Base-by-base conservation (phyloP, 345 rosid species). In the Eucalyptus shirleyi region DNA sequence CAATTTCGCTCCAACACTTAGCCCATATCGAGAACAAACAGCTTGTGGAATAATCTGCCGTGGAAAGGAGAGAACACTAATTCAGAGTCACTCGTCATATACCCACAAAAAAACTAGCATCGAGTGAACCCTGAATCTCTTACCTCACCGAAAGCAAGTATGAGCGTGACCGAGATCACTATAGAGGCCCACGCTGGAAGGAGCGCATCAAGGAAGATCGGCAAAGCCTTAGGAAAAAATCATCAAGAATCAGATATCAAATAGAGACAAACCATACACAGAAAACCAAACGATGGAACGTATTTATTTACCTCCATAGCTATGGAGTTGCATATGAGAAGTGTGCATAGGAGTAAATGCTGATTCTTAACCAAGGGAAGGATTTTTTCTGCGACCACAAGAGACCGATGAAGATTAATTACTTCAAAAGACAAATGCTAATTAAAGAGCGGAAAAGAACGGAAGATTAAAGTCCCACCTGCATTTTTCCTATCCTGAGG, bases 71-170 rank as follows among this genome's bases (percentile, higher is more conserved):
- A 88, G 32, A 69, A 86, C 7, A 5, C 45, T 11, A 37, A 62
- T 37, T 51, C 12, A 12, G 32, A n/a, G 14, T 72, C 30, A 12
- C 62, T 34, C 12, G 30, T n/a, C 15, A 51, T 30, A 37, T 47
- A 14, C 59, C 24, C 45, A 88, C 28, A 72, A 16, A 72, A 88
- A 7, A 72, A 50, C 8, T 69, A 40, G 18, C 59, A 32, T 18
- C 59, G 9, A 40, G 7, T 77, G 83, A 40, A 40, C 83, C 42
- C 83, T 14, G 30, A 77, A 12, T 15, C 26, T 32, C 49, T 23
- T 92, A 97, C 99, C 98, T 97, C 99, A n/a, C 98, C 99, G 87
- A 96, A 97, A 12, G 97, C 93, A 80, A 96, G 97, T 82, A 96
- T 94, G 86, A 96, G 98, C 34, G 97, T 96, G 50, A 97, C 99